phyloP scores from a whole-genome alignment of 2,329 filamentous ascomycete genomes.

The Trichoderma afroharzianum region DNA sequence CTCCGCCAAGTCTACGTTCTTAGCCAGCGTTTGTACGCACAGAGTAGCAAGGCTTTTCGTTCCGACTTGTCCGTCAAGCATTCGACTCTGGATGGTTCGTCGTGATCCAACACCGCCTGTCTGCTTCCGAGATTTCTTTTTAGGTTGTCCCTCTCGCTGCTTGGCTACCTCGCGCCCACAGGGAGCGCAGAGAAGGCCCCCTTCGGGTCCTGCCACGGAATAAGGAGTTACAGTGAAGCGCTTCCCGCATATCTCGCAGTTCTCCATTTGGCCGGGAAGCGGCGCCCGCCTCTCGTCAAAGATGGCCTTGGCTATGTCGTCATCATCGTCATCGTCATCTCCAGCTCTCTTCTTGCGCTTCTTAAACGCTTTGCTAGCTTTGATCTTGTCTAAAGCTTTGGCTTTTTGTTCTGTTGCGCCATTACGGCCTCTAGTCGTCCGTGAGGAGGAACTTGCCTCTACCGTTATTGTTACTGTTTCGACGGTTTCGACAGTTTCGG shows the following conservation, averaged over 20 bases:
- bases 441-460: constrained; percentile 25
- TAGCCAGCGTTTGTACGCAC: constrained; percentile 60
- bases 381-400: constrained; percentile 57
- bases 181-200: constrained; percentile 77
- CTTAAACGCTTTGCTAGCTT: constrained; percentile 56
- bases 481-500: constrained; percentile 11
- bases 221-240: constrained; percentile 92
- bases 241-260: constrained; percentile 81
- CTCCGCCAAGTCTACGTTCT: constrained; percentile 60
- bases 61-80: constrained; percentile 72
- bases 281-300: constrained; percentile 49
- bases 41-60: constrained; percentile 65
- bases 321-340: constrained; percentile 36
- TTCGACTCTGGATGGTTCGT: constrained; percentile 75
- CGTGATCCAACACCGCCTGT: constrained; percentile 57
- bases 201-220: constrained; percentile 75
- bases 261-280: constrained; percentile 80
- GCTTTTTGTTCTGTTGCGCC: constrained; percentile 27
- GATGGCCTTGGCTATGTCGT: constrained; percentile 48
- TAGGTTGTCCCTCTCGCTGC: constrained; percentile 45
- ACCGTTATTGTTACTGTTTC: constrained; percentile 18
- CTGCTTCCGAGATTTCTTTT: constrained; percentile 47
- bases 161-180: constrained; percentile 74
- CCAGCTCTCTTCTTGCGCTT: constrained; percentile 48
- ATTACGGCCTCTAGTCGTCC: constrained; percentile 31